These are phyloP conservation scores for Hypsizygus marmoreus DNA, from an alignment of 768 basidiomycete genomes.

Conservation along the genomic window DNA sequence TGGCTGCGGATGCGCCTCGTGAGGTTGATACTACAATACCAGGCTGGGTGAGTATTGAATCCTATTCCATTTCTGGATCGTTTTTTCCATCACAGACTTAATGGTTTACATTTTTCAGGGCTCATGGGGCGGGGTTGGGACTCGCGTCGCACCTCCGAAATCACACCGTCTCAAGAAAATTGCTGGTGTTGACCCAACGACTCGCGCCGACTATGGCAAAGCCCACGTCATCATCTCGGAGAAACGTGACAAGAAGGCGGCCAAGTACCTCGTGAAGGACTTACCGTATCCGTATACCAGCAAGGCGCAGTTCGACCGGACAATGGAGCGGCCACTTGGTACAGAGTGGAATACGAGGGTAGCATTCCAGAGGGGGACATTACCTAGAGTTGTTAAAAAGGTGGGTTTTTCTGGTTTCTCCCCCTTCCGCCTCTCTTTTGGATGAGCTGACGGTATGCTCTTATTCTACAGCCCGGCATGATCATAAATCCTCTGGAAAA, in stretches of 20 bases:
- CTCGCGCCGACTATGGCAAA: conserved; percentile 83
- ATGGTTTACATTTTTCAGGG: conserved; percentile 57
- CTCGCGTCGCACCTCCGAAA: conserved; percentile 59
- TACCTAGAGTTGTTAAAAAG: conserved; percentile 89
- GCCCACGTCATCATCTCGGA: conserved; percentile 95
- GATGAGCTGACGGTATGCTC: too few relatives aligned
- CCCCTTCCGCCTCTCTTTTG: too few relatives aligned
- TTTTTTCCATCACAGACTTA: conserved; percentile 4
- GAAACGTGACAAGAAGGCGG: conserved; percentile 91
- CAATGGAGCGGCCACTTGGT: conserved; percentile 80
- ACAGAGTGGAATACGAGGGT: conserved; percentile 92
- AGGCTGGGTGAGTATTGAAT: conserved; percentile 76
- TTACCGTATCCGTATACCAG: conserved; percentile 94
- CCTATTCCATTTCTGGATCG: not conserved
- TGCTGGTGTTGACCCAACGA: conserved; percentile 75
- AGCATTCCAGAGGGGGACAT: conserved; percentile 79
- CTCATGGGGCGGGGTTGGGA: conserved; percentile 86
- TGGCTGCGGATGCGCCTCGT: conserved; percentile 83
- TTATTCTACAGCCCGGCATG: too few relatives aligned
- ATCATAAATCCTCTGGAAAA: too few relatives aligned
- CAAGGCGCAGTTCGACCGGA: conserved; percentile 88
- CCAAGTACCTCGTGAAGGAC: conserved; percentile 88
- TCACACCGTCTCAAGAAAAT: conserved; percentile 78
- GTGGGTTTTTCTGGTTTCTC: conserved; percentile 44
- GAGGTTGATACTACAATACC: conserved; percentile 89